These are phyloP conservation scores for Gymnopus androsaceus DNA, from an alignment of 1,284 basidiomycete species.

Conservation along the genomic window DNA sequence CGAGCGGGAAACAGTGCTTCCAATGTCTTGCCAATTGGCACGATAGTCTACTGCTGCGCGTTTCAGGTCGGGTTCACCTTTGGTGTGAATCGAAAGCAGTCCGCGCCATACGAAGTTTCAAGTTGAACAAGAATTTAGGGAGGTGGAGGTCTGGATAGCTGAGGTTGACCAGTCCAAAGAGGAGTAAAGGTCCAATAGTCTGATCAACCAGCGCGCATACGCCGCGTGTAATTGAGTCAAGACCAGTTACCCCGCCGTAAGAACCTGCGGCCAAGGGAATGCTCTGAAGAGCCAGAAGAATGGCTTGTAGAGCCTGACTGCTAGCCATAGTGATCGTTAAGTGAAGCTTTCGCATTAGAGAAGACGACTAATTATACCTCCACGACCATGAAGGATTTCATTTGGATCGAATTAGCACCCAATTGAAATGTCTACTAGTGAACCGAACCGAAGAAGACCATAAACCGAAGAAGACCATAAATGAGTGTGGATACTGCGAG, in stretches of 20 bases:
- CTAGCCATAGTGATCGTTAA: no score
- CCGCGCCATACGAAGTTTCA: background rate
- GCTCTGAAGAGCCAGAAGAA: background rate
- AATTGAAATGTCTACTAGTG: no score
- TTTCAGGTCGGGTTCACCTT: background rate
- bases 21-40: background rate
- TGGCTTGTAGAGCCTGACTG: background rate
- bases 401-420: no score
- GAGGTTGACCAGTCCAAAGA: conserved; percentile 5
- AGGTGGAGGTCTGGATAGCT: background rate
- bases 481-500: no score
- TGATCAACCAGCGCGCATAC: conserved; percentile 11
- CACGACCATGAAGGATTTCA: no score
- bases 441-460: no score
- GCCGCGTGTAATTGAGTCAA: conserved; percentile 6
- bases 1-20: background rate
- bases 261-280: background rate
- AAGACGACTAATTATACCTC: no score
- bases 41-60: background rate
- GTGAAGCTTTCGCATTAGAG: no score
- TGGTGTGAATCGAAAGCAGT: conserved; percentile 6
- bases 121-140: conserved; percentile 2
- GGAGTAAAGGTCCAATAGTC: conserved; percentile 1
- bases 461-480: no score
- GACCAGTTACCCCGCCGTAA: conserved; percentile 11